Evolutionary conservation across 257 asterid genomes (phyloP).

Genomic region (Schizonepeta tenuifolia): DNA sequence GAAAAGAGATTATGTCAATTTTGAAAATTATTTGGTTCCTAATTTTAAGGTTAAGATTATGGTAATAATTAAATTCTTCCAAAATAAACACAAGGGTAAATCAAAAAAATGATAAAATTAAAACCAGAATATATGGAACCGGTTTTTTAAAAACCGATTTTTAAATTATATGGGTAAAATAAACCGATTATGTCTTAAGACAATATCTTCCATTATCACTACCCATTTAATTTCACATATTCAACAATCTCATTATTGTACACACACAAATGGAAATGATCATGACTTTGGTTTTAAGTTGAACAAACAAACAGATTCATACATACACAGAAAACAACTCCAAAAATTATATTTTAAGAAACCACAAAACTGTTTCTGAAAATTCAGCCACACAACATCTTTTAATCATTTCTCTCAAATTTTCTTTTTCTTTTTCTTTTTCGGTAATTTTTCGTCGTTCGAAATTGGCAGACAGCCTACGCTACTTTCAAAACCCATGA

Average conservation of each 20-base stretch:
- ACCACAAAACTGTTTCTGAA: slow-evolving; percentile 2
- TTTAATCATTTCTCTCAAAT: slow-evolving; percentile 37
- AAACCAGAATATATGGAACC: too few species aligned
- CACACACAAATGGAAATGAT: slow-evolving; percentile 34
- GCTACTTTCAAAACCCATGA: slow-evolving; percentile 35
- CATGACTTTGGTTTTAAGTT: slow-evolving; percentile 38
- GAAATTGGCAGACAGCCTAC: slow-evolving; percentile 33
- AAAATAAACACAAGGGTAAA: too few species aligned
- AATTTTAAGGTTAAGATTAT: too few species aligned
- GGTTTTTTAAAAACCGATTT: too few species aligned
- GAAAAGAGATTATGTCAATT: too few species aligned
- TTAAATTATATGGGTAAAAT: too few species aligned
- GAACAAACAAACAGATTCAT: slow-evolving; percentile 25
- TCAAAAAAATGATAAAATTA: too few species aligned
- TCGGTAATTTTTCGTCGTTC: neutral
- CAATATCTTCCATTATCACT: too few species aligned
- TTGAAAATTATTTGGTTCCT: too few species aligned
- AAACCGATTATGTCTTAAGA: too few species aligned
- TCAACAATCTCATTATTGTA: slow-evolving; percentile 4
- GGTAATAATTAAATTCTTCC: too few species aligned
- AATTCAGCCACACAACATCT: slow-evolving; percentile 41
- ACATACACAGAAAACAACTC: slow-evolving; percentile 15
- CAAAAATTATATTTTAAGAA: slow-evolving; percentile 30
- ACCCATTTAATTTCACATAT: too few species aligned
- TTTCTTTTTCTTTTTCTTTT: slow-evolving; percentile 5